phyloP scores from a whole-genome alignment of 495 filamentous ascomycete genomes.

The Aspergillus coremiiformis region DNA sequence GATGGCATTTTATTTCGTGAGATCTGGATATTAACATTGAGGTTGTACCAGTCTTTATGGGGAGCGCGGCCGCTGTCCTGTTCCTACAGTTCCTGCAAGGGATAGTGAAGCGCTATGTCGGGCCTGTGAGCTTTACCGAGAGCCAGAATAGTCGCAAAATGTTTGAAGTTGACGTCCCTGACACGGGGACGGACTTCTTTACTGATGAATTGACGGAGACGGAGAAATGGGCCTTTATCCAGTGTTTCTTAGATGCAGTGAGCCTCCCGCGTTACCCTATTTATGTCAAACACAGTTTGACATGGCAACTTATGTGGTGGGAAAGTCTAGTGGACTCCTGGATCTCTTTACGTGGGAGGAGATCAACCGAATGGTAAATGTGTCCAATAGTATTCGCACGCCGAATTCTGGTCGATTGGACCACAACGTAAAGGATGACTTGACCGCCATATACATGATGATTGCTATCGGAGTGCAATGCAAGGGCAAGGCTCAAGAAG shows the following conservation, averaged over 20 bases:
- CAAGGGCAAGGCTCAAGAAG: background rate
- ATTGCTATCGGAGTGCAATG: conserved; percentile 39
- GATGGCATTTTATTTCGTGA: conserved; percentile 3
- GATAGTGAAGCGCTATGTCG: conserved; percentile 36
- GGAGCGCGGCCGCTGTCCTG: conserved; percentile 35
- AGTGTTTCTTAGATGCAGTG: background rate
- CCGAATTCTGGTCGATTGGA: background rate
- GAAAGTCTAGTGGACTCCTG: background rate
- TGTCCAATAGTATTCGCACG: background rate
- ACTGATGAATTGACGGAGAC: background rate
- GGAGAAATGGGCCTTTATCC: background rate
- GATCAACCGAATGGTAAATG: background rate
- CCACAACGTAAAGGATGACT: background rate
- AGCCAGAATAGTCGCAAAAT: conserved; percentile 35
- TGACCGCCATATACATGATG: conserved; percentile 20
- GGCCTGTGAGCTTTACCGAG: conserved; percentile 37
- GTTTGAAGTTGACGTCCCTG: conserved; percentile 33
- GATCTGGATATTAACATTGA: background rate
- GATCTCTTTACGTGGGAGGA: background rate
- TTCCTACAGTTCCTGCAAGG: conserved; percentile 38
- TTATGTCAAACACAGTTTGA: background rate
- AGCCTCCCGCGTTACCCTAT: background rate
- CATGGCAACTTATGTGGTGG: background rate
- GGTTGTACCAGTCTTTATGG: conserved; percentile 27
- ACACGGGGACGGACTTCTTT: conserved; percentile 13